A percentile compares a stretch with the other conserved stretches of the same genome.
phyloP scores from a whole-genome alignment of 2,329 filamentous ascomycete genomes.

The Raffaelea albimanens region DNA sequence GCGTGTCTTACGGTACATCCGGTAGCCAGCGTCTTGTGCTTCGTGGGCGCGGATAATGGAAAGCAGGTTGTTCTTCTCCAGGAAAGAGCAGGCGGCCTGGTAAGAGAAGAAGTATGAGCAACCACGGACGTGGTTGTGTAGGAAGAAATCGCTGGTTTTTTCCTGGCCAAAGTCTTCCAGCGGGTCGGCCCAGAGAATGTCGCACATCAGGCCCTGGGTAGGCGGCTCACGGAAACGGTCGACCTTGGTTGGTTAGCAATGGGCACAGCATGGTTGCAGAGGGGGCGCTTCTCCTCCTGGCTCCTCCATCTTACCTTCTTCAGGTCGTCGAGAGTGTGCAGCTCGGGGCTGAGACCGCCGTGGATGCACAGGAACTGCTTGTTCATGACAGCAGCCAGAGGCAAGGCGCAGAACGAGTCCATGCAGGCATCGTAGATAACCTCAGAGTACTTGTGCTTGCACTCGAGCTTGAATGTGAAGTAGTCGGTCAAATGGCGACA shows the following conservation, averaged over 20 bases:
- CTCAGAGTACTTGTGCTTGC: slow-evolving; percentile 99
- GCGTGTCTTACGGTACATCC: slow-evolving; percentile 98
- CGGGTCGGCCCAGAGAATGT: slow-evolving; percentile 97
- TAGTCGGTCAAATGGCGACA: slow-evolving; percentile 98
- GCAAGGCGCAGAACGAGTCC: slow-evolving; percentile 92
- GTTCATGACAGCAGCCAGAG: slow-evolving; percentile 96
- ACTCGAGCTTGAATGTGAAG: slow-evolving; percentile 99
- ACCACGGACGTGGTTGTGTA: slow-evolving; percentile 96
- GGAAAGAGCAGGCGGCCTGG: slow-evolving; percentile 88
- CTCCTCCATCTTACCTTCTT: slow-evolving; percentile 56
- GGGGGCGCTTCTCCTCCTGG: too few relatives aligned
- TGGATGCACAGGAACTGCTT: slow-evolving; percentile 99
- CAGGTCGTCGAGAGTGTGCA: slow-evolving; percentile 91
- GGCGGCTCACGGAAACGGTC: slow-evolving; percentile 96
- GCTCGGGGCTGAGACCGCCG: slow-evolving; percentile 87
- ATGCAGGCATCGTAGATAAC: slow-evolving; percentile 94
- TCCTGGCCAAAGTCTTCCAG: slow-evolving; percentile 98
- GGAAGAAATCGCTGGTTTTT: slow-evolving; percentile 94
- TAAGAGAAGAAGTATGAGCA: slow-evolving; percentile 99
- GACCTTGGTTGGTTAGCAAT: too few relatives aligned
- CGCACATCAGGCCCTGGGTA: slow-evolving; percentile 96
- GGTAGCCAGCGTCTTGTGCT: slow-evolving; percentile 94
- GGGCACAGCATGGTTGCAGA: too few relatives aligned
- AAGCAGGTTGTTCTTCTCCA: slow-evolving; percentile 97
- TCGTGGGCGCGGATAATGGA: slow-evolving; percentile 97